Base-by-base conservation (phyloP, 73 alveolate genomes). In the Breviolum minutum region DNA sequence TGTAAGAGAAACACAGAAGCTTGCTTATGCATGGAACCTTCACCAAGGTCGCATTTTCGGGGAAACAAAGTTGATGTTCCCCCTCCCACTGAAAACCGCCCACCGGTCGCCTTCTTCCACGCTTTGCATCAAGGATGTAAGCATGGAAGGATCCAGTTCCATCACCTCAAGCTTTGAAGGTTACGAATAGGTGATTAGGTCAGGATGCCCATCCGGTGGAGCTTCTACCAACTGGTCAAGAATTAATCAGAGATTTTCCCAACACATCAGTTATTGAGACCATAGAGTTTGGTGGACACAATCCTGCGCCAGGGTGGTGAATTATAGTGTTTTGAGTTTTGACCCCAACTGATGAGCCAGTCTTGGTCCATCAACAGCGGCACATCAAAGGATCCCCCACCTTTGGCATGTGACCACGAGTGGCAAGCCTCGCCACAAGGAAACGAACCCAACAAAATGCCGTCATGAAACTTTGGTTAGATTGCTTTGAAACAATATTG, bases 361-460 rank as follows among this genome's bases (percentile, higher is more conserved):
- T 40, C n/a, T 40, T 40, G 54, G 54, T 40, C 54, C 54, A 40
- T 40, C 54, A 40, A 40, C 54, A 40, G 54, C 3, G 54, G 54
- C 54, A 40, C 54, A 40, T 40, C 54, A 40, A 40, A 19, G 83
- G 64, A 62, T n/a, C 27, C 54, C 54, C 27, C 40, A 61, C 98
- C 99, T 94, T 94, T 24, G 99, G 88, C 99, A 94, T 94, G 92
- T 94, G 99, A 27, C 99, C 99, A 7, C 99, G 99, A 16, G 90
- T 77, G 27, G 99, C 99, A 60, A 94, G 92, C 97, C 97, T 91
- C 24, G 60, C 54, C 13, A 68, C 17, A 22, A 22, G n/a, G 24
- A 68, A 68, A 17, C 77, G 54, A 40, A 40, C 3, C 54, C 54
- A 40, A 40, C 54, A 40, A 40, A 68, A 68, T 17, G 77, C 6